Base-by-base conservation (phyloP, 2,329 filamentous ascomycete species). In the Plenodomus biglobosus region DNA sequence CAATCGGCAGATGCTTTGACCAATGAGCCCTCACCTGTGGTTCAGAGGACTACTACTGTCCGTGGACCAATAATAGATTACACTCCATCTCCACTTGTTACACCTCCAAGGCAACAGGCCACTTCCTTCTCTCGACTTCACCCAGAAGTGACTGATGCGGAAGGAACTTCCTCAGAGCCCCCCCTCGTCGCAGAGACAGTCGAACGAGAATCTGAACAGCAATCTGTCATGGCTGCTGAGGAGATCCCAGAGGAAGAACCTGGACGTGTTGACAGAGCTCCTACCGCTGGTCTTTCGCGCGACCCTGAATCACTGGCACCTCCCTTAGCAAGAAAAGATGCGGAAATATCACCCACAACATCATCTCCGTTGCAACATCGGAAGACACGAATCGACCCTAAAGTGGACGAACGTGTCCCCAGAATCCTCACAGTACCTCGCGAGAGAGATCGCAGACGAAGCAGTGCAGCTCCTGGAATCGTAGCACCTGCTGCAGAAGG, bases 381-480 rank as follows among this genome's bases (percentile, higher is more conserved):
- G 18, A 42, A 30, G 19, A 40, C 27, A 30, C 45, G 38, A 15
- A 24, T 35, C 24, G 30, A 32, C n/a, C 35, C 42, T 17, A 34
- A 46, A 27, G 13, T 30, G 8, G 36, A 52, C 18, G 30, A 46
- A n/a, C 49, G 38, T 11, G 35, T 53, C 15, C 42, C 50, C n/a
- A 34, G 15, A 16, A 20, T 46, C 8, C 22, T 53, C 20, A 52
- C 48, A 8, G 34, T 44, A 15, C 22, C 48, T 41, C 22, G 13
- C 7, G 35, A 24, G 13, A 36, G 32, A 36, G 32, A 36, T 15
- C 13, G 32, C 13, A 36, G 35, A 8, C 34, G 36, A 38, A 44
- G 42, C 22, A 61, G 58, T 46, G 55, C 45, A 17, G 52, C 56
- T 46, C 52, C 52, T 4, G 48, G 56, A 8, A 57, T 59, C 22